phyloP scores from a whole-genome alignment of 1,284 basidiomycete genomes.

The Sphaerobolus stellatus region DNA sequence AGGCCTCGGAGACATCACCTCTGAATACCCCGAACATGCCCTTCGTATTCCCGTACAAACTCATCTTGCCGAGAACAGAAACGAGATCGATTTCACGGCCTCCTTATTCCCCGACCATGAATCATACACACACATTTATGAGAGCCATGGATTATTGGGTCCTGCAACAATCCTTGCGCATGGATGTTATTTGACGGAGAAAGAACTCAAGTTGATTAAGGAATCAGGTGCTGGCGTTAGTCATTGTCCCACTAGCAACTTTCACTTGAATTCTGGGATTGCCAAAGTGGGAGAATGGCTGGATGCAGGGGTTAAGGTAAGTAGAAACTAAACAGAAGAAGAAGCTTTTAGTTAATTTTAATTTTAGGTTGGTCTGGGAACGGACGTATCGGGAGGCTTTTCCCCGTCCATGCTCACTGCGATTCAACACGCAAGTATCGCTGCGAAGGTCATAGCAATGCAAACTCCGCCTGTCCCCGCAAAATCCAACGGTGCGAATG shows the following conservation, averaged over 20 bases:
- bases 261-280: slow-evolving; percentile 84
- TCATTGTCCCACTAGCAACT: slow-evolving; percentile 93
- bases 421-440: slow-evolving; percentile 79
- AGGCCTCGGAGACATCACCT: slow-evolving; percentile 57
- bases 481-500: neutral
- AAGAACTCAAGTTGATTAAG: slow-evolving; percentile 76
- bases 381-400: slow-evolving; percentile 90
- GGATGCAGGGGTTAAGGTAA: slow-evolving; percentile 82
- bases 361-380: slow-evolving; percentile 79
- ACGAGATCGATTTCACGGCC: slow-evolving; percentile 71
- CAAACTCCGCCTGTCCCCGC: slow-evolving; percentile 4
- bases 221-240: slow-evolving; percentile 72
- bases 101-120: slow-evolving; percentile 60
- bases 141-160: slow-evolving; percentile 73
- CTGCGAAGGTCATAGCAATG: slow-evolving; percentile 69
- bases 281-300: slow-evolving; percentile 78
- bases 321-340: slow-evolving; percentile 12
- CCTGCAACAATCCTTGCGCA: slow-evolving; percentile 88
- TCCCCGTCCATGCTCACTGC: slow-evolving; percentile 81
- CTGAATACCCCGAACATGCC: slow-evolving; percentile 20
- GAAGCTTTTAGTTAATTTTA: neutral
- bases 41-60: slow-evolving; percentile 92
- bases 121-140: slow-evolving; percentile 81
- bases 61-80: slow-evolving; percentile 85
- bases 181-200: slow-evolving; percentile 75